phyloP scores from a whole-genome alignment of 2,329 filamentous ascomycete species.

The Neopestalotiopsis clavispora region DNA sequence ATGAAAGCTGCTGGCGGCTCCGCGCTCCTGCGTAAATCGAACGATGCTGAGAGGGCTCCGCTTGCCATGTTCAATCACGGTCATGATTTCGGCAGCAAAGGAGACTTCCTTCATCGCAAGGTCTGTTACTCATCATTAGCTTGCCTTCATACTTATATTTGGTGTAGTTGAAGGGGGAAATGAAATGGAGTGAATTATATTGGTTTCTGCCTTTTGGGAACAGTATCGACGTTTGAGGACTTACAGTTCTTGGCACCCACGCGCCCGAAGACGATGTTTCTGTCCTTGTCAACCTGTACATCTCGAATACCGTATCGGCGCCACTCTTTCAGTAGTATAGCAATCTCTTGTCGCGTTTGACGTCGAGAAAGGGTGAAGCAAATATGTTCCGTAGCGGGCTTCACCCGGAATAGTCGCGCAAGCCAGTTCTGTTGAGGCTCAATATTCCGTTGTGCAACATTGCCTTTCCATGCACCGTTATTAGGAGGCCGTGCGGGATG shows the following conservation, averaged over 20 bases:
- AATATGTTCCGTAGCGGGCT: slow-evolving; percentile 76
- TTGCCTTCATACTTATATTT: slow-evolving; percentile 20
- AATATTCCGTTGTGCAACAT: slow-evolving; percentile 51
- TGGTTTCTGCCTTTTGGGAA: no score
- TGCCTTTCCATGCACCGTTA: slow-evolving; percentile 29
- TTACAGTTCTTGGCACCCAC: slow-evolving; percentile 80
- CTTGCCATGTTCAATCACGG: slow-evolving; percentile 83
- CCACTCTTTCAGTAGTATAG: slow-evolving; percentile 79
- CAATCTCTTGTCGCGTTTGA: slow-evolving; percentile 78
- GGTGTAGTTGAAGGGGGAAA: background rate
- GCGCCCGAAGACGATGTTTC: slow-evolving; percentile 79
- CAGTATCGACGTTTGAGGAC: slow-evolving; percentile 34
- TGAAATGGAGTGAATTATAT: no score
- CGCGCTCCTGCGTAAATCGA: slow-evolving; percentile 86
- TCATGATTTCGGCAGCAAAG: slow-evolving; percentile 87
- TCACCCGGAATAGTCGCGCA: slow-evolving; percentile 85
- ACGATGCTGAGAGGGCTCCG: slow-evolving; percentile 78
- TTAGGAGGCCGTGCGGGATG: slow-evolving; percentile 22
- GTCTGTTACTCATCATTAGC: slow-evolving; percentile 52
- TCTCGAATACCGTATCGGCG: slow-evolving; percentile 80
- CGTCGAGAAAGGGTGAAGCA: slow-evolving; percentile 76
- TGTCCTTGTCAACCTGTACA: slow-evolving; percentile 77
- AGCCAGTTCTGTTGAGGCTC: slow-evolving; percentile 84
- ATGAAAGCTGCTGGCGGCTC: slow-evolving; percentile 89
- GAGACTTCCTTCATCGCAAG: slow-evolving; percentile 85